A percentile compares a stretch with the other conserved stretches of the same genome.
Conservation (phyloP, 2,329 filamentous ascomycete species). For the Colletotrichum abscissum region DNA sequence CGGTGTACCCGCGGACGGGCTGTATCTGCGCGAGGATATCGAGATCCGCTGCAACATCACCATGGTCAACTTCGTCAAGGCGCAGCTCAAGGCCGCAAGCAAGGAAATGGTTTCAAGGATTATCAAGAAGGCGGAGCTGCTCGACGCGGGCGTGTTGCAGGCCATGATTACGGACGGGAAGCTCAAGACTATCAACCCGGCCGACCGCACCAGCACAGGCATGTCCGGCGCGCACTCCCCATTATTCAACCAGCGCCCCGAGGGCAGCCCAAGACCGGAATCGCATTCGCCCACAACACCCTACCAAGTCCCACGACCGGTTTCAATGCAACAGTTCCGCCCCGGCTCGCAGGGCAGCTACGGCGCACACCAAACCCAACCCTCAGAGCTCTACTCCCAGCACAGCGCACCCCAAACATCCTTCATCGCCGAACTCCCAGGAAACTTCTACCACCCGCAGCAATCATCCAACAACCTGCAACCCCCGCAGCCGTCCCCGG, state of each 20-base stretch:
- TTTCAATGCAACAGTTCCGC: constrained; percentile 41
- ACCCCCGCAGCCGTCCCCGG: constrained; percentile 38
- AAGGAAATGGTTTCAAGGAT: constrained; percentile 76
- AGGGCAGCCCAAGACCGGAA: constrained; percentile 38
- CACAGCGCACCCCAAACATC: constrained; percentile 37
- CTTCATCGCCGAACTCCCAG: constrained; percentile 55
- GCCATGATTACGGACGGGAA: constrained; percentile 76
- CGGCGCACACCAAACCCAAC: constrained; percentile 34
- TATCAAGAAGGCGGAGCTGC: constrained; percentile 77
- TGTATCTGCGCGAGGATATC: constrained; percentile 77
- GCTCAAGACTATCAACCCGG: constrained; percentile 69
- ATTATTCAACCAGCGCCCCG: constrained; percentile 15
- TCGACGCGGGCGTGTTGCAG: constrained; percentile 73
- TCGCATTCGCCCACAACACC: constrained; percentile 45
- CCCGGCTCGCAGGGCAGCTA: constrained; percentile 37
- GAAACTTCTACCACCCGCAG: constrained; percentile 60
- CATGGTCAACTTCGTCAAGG: constrained; percentile 73
- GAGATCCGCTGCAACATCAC: constrained; percentile 77
- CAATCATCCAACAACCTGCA: constrained; percentile 43
- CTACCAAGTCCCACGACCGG: constrained; percentile 55
- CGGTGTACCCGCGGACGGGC: constrained; percentile 70
- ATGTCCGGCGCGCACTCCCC: constrained; percentile 18
- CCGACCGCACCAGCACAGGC: constrained; percentile 55
- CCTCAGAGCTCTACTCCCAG: constrained; percentile 32
- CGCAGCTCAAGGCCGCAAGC: constrained; percentile 73